Base-by-base conservation (phyloP, 176 grass and related monocot genomes). In the Rhynchospora tenuis region DNA sequence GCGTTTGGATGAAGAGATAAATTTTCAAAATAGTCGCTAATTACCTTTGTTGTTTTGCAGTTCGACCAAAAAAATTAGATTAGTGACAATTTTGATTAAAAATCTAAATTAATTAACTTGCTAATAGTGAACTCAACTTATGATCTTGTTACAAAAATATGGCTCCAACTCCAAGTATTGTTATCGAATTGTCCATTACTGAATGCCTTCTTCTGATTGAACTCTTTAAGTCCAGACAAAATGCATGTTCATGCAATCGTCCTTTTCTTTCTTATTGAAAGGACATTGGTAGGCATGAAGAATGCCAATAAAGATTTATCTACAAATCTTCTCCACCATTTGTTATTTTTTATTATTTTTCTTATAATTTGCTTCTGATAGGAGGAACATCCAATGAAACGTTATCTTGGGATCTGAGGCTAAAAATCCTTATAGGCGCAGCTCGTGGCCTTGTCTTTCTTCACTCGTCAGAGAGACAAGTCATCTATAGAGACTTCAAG, bases 401-500 rank as follows among this genome's bases (percentile, higher is more conserved):
- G 19, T 84, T 94, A 64, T 81, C 94, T 73, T 97, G 94, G 94
- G 89, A 83, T 80, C 86, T 94, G 2, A 92, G 94, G 81, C 81
- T 97, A 78, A 97, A 97, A 80, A 97, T 97, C 57, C 80, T 90
- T 14, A 97, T 97, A 15, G 92, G 94, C 48, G 88, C 94, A 57
- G 94, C 94, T 81, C 94, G 94, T 67, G 94, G 94, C 54, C 94
- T 97, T 9, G 95, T 87, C 9, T 94, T 97, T 73, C 86, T 97
- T 62, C 95, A 97, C 89, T 86, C 95, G 7, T 94, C 92, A 22
- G 90, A 98, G 42, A 90, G 78, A 57, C 90, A 98, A 43, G 83
- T 94, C 78, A 98, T 98, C 51, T 98, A 97, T 64, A 86, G 92
- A 80, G 95, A 97, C 77, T 94, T 97, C 73, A 97, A 97, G 48